Conservation (phyloP, 1,139 yeast species). For the Blastobotrys petasosporus region DNA sequence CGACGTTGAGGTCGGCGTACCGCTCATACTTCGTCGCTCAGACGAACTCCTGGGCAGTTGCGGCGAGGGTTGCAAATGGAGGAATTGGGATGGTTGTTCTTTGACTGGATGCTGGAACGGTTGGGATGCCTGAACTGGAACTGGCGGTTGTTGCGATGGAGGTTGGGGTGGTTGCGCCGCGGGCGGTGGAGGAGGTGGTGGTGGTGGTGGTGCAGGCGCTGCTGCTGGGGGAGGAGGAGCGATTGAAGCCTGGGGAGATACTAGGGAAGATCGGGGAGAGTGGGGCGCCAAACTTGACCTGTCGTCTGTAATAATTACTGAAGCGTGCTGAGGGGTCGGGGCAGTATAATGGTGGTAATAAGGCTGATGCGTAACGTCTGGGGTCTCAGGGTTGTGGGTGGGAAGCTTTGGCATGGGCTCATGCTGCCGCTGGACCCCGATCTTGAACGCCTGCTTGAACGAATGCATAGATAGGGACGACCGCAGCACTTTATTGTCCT, state of each 20-base stretch:
- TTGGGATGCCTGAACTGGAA: too few relatives aligned
- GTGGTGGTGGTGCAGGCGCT: neutral
- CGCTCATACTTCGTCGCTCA: neutral
- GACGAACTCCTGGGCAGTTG: too few relatives aligned
- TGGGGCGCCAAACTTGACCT: too few relatives aligned
- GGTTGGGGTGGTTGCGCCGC: neutral
- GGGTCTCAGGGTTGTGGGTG: too few relatives aligned
- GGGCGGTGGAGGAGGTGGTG: neutral
- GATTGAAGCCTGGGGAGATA: too few relatives aligned
- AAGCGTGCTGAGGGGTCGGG: constrained; percentile 3
- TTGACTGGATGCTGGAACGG: too few relatives aligned
- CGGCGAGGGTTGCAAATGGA: too few relatives aligned
- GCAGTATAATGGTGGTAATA: neutral
- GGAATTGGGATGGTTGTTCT: too few relatives aligned
- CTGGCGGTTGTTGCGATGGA: neutral
- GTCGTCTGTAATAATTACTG: too few relatives aligned
- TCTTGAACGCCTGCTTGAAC: constrained; percentile 13
- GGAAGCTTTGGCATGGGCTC: neutral
- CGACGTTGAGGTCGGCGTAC: neutral
- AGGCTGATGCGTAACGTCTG: too few relatives aligned
- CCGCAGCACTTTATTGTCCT: constrained; percentile 3
- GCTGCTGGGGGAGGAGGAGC: too few relatives aligned
- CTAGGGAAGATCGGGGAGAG: too few relatives aligned
- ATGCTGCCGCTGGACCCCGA: constrained; percentile 6
- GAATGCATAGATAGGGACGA: constrained; percentile 13